These are phyloP conservation scores for Sanguinoderma infundibulare DNA, from an alignment of 1,284 basidiomycete genomes.

Conservation along the genomic window DNA sequence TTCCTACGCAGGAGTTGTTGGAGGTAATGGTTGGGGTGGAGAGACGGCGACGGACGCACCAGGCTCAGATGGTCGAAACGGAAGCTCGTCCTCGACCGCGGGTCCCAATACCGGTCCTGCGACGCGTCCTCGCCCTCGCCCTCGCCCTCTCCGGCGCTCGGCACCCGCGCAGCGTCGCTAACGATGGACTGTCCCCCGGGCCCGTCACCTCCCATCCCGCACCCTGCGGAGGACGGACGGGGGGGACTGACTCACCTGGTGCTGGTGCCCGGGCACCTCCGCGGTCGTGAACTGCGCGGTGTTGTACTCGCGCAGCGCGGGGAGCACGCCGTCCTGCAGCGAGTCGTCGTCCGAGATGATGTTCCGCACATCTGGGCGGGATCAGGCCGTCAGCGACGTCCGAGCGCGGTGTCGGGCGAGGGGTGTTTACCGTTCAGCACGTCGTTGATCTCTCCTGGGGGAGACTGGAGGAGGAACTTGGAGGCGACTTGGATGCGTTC, in stretches of 20 bases:
- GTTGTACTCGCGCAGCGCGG: slow-evolving; percentile 84
- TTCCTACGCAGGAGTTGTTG: slow-evolving; percentile 51
- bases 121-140: slow-evolving; percentile 39
- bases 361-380: slow-evolving; percentile 79
- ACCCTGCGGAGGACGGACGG: neutral
- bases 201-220: neutral
- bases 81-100: slow-evolving; percentile 77
- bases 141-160: slow-evolving; percentile 22
- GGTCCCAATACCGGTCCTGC: slow-evolving; percentile 81
- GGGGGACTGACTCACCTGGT: slow-evolving; percentile 68
- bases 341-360: slow-evolving; percentile 86
- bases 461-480: slow-evolving; percentile 84
- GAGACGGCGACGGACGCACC: slow-evolving; percentile 45
- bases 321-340: slow-evolving; percentile 77
- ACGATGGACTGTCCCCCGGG: slow-evolving; percentile 65
- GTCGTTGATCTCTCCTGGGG: slow-evolving; percentile 95
- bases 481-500: slow-evolving; percentile 76
- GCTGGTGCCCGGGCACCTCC: slow-evolving; percentile 73
- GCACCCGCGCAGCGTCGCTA: slow-evolving; percentile 66
- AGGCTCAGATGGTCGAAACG: slow-evolving; percentile 81
- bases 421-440: slow-evolving; percentile 77
- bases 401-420: neutral
- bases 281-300: slow-evolving; percentile 83
- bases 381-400: slow-evolving; percentile 11
- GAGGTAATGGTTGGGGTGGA: no score